Evolutionary conservation across 1,284 basidiomycete genomes (phyloP).

Genomic region (Salmacisia buchloeana): DNA sequence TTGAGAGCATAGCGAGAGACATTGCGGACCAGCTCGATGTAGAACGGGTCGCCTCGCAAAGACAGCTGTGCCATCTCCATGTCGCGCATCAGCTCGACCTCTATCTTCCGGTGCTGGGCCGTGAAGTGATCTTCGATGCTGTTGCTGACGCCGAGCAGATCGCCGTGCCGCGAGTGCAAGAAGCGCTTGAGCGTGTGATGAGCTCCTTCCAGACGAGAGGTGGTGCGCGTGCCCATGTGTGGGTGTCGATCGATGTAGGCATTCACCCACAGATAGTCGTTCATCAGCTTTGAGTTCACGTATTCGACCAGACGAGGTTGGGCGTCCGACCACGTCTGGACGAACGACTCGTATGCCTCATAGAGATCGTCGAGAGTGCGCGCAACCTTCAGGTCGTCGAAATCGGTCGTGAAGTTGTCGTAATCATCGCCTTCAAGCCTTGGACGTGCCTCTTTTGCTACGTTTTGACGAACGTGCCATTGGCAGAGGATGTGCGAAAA

Average conservation of each 20-base stretch:
- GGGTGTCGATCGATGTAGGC: conserved; percentile 5
- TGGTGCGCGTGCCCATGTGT: background rate
- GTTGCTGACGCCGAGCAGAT: background rate
- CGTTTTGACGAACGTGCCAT: conserved; percentile 6
- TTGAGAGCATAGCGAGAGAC: background rate
- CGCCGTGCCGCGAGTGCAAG: background rate
- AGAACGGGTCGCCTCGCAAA: background rate
- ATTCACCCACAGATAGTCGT: background rate
- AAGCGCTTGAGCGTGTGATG: background rate
- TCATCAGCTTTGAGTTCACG: background rate
- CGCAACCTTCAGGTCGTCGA: background rate
- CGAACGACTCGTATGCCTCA: background rate
- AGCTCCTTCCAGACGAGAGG: background rate
- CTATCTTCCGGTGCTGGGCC: background rate
- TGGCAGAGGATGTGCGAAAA: background rate
- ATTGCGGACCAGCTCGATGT: background rate
- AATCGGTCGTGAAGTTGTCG: background rate
- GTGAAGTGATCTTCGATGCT: background rate
- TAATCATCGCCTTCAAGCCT: background rate
- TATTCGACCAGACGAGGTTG: background rate
- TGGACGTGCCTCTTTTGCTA: background rate
- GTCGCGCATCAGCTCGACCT: background rate
- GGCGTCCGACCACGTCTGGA: background rate
- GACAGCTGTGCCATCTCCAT: background rate
- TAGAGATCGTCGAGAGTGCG: background rate